Conservation (phyloP, 2,329 filamentous ascomycete species). For the Amesomyces nigricolor region DNA sequence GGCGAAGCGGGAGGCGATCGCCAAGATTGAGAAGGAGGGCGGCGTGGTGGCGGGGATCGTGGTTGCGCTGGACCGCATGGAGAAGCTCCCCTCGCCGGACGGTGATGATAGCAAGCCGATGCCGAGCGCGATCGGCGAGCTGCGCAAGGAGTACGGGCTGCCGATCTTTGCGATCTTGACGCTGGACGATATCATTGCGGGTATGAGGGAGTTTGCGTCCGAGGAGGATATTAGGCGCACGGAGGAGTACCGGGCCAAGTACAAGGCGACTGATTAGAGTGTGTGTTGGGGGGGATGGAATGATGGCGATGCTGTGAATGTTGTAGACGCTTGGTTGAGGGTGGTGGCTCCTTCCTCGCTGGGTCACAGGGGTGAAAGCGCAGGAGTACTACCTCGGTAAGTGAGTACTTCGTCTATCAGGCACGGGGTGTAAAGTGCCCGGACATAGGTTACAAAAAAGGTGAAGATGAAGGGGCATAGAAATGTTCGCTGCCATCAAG, state of each 20-base stretch:
- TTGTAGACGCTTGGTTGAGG: neutral
- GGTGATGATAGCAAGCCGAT: conserved; percentile 63
- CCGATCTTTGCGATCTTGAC: conserved; percentile 80
- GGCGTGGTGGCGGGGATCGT: conserved; percentile 82
- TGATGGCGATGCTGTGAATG: neutral
- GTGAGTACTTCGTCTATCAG: neutral
- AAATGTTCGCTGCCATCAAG: too few species aligned
- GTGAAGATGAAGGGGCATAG: neutral
- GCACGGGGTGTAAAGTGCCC: neutral
- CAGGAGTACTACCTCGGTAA: neutral
- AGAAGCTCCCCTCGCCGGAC: conserved; percentile 64
- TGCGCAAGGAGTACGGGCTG: conserved; percentile 75
- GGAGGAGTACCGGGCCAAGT: conserved; percentile 66
- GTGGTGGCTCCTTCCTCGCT: neutral
- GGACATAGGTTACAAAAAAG: neutral
- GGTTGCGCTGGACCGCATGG: conserved; percentile 80
- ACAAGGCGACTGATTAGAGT: conserved; percentile 52
- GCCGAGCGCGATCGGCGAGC: conserved; percentile 78
- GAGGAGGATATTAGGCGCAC: conserved; percentile 60
- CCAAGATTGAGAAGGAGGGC: conserved; percentile 80
- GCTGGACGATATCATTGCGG: conserved; percentile 74
- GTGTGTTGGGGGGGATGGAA: neutral
- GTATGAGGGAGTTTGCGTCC: conserved; percentile 56
- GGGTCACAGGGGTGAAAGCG: neutral
- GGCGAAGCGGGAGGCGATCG: conserved; percentile 86